Percentiles rank a stretch among this genome's conserved stretches.
Conservation (phyloP, 805 yeast species). For the Saccharomycopsis selenospora region DNA sequence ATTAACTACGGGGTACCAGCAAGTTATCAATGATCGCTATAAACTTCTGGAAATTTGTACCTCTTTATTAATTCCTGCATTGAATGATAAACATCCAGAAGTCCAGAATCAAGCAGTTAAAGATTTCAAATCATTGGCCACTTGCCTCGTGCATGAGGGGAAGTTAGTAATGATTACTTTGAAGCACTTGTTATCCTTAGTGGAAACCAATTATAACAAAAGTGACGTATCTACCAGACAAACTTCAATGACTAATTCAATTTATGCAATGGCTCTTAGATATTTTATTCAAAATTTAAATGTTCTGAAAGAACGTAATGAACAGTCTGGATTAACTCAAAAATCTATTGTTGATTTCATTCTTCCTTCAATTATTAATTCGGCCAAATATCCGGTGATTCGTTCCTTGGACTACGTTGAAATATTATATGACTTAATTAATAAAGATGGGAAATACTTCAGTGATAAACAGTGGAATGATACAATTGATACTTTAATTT, state of each 20-base stretch:
- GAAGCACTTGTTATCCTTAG: neutral
- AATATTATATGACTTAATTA: constrained; percentile 16
- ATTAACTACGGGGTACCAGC: constrained; percentile 21
- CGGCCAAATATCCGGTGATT: neutral
- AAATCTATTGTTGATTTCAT: neutral
- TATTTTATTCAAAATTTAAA: constrained; percentile 16
- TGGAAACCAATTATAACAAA: constrained; percentile 5
- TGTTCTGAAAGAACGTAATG: neutral
- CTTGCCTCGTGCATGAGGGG: neutral
- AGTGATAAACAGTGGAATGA: neutral
- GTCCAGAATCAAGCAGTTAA: constrained; percentile 20
- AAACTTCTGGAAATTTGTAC: constrained; percentile 1
- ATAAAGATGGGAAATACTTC: constrained; percentile 7
- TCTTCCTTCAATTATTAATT: neutral
- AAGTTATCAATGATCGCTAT: neutral
- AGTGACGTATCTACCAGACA: neutral
- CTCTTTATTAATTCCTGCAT: constrained; percentile 2
- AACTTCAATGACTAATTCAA: constrained; percentile 10
- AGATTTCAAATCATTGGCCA: constrained; percentile 8
- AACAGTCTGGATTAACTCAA: neutral
- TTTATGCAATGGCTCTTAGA: constrained; percentile 17
- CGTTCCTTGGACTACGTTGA: constrained; percentile 15
- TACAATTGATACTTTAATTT: constrained; percentile 6
- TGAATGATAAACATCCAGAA: constrained; percentile 16
- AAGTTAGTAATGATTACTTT: neutral